Evolutionary conservation across 495 filamentous ascomycete genomes (phyloP).

Genomic region (Letharia lupina): DNA sequence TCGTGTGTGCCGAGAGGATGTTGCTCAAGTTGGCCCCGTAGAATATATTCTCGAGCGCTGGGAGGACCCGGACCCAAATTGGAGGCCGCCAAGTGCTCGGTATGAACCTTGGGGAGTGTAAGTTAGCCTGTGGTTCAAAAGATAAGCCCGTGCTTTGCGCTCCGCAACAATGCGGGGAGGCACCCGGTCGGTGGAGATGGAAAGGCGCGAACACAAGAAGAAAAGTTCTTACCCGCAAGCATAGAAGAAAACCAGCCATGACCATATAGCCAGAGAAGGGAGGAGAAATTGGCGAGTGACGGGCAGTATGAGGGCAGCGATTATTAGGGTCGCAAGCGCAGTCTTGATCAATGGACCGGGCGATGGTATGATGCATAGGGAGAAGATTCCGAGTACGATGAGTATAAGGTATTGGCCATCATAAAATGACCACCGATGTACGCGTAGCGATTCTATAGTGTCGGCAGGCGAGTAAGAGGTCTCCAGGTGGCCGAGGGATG

Average conservation of each 20-base stretch:
- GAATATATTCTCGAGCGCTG: conserved; percentile 92
- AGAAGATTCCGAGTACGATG: conserved; percentile 66
- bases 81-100: conserved; percentile 74
- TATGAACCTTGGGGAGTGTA: conserved; percentile 55
- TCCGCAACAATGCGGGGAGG: not conserved
- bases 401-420: conserved; percentile 80
- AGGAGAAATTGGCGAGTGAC: conserved; percentile 85
- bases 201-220: not conserved
- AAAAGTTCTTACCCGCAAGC: conserved; percentile 65
- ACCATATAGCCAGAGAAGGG: conserved; percentile 73
- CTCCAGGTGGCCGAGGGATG: conserved; percentile 64
- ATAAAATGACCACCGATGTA: conserved; percentile 73
- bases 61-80: conserved; percentile 90
- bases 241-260: conserved; percentile 83
- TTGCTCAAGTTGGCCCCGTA: conserved; percentile 95
- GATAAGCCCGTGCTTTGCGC: not conserved
- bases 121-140: conserved; percentile 14
- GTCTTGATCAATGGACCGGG: conserved; percentile 68
- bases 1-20: conserved; percentile 81
- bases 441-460: conserved; percentile 60
- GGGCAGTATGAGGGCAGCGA: conserved; percentile 69
- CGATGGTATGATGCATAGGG: conserved; percentile 65
- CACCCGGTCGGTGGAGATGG: not conserved
- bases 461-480: conserved; percentile 72
- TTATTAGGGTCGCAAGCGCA: conserved; percentile 53